phyloP scores from a whole-genome alignment of 345 rosid species.

The Ceriops tagal region DNA sequence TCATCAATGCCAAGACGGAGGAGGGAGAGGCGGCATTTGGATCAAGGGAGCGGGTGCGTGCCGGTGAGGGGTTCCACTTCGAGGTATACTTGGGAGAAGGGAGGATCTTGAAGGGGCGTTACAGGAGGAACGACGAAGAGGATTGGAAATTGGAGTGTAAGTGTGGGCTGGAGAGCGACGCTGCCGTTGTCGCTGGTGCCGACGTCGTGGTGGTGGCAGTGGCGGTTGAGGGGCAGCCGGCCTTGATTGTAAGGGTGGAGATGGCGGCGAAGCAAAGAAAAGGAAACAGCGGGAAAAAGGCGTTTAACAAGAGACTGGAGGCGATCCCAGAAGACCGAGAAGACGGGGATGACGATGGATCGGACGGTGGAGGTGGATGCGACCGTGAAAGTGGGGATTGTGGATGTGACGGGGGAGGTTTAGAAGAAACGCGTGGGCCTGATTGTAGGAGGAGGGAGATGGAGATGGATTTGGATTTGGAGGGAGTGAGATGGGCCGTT shows the following conservation, averaged over 20 bases:
- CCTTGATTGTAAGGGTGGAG: constrained; percentile 43
- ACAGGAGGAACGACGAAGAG: constrained; percentile 42
- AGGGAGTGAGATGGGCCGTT: constrained; percentile 67
- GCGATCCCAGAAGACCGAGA: constrained; percentile 78
- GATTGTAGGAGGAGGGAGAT: constrained; percentile 35
- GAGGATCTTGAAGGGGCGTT: constrained; percentile 56
- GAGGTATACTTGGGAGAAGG: constrained; percentile 62
- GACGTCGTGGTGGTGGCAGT: constrained; percentile 32
- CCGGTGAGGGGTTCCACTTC: constrained; percentile 58
- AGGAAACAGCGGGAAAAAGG: constrained; percentile 21
- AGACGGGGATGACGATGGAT: constrained; percentile 25
- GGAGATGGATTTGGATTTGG: constrained; percentile 27
- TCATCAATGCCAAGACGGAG: constrained; percentile 27
- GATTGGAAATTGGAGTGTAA: constrained; percentile 61
- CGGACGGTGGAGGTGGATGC: constrained; percentile 31
- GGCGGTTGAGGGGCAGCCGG: constrained; percentile 54
- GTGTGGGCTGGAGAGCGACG: constrained; percentile 40
- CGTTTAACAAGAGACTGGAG: constrained; percentile 41
- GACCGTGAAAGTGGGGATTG: constrained; percentile 26
- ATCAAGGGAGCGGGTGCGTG: constrained; percentile 55
- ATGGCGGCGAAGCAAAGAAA: constrained; percentile 30
- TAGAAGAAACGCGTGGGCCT: constrained; percentile 18
- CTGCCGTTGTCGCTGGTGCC: not conserved
- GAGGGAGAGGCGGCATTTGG: constrained; percentile 48
- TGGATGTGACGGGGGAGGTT: constrained; percentile 20